Percentiles rank a stretch among this genome's conserved stretches.
Evolutionary conservation across 176 grass and related monocot species (phyloP).

Genomic region (Melocanna baccifera): DNA sequence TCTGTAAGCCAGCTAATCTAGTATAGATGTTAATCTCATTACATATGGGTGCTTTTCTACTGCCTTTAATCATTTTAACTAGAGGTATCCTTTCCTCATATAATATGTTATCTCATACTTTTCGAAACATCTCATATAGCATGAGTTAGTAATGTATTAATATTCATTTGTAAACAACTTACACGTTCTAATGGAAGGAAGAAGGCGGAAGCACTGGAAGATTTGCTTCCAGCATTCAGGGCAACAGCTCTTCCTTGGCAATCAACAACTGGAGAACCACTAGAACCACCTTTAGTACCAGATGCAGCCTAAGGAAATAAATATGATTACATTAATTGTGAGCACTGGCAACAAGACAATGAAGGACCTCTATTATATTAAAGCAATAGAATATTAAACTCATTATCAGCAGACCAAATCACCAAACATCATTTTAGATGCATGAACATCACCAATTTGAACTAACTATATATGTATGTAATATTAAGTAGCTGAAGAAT

Average conservation of each 20-base stretch:
- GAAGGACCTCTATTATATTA: neutral
- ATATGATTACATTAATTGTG: neutral
- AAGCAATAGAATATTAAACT: conserved; percentile 13
- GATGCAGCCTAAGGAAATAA: conserved; percentile 83
- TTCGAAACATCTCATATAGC: neutral
- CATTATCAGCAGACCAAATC: neutral
- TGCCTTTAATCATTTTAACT: conserved; percentile 5
- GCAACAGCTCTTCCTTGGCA: conserved; percentile 97
- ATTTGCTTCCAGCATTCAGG: conserved; percentile 99
- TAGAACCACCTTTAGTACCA: conserved; percentile 99
- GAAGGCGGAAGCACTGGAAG: conserved; percentile 95
- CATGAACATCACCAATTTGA: neutral
- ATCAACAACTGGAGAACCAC: conserved; percentile 96
- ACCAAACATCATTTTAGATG: conserved; percentile 10
- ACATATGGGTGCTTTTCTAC: neutral
- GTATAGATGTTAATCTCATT: neutral
- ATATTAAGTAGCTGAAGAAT: conserved; percentile 25
- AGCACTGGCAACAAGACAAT: neutral
- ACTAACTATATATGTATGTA: neutral
- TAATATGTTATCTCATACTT: neutral
- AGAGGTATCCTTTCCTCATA: neutral
- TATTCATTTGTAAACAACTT: conserved; percentile 33
- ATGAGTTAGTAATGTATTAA: neutral
- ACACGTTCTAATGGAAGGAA: conserved; percentile 96
- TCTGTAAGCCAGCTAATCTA: neutral